Evolutionary conservation across 108 stramenopile genomes (phyloP), one percentile per base, ranked within the genome.

Genomic region (Skeletonema tropicum): DNA sequence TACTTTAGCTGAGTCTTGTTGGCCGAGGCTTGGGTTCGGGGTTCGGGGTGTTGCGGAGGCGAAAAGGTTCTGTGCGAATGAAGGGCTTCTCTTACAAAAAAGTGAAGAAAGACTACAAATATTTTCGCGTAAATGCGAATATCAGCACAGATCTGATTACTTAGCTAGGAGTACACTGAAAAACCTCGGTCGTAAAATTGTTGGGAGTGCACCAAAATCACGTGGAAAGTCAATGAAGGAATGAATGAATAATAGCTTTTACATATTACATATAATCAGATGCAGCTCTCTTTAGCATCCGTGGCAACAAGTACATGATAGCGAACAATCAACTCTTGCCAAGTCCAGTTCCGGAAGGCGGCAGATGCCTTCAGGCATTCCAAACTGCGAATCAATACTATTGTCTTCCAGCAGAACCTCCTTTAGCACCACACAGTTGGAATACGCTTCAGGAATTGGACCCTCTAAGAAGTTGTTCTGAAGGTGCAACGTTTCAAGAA

Each of bases 341-440:
- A 78, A 26, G 13, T 71, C 70, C 26, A 78, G 52, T n/a, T 67
- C 70, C 10, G 77, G 77, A 29, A 78, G 70, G 29, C 45, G 52
- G 42, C 77, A 78, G 49, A 78, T 78, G 33, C 48, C 65, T 9
- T 71, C 77, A 8, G 77, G 77, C 64, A 78, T 71, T 21, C 59
- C 38, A 66, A 58, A 65, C 39, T 49, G 31, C 6, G 59, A 31
- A 60, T 78, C 70, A 66, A 78, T 60, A 46, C 41, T 71, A 35
- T 78, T 78, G 25, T 71, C 77, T 52, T 78, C 45, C n/a, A 78
- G 41, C 8, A 78, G 29, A 45, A 78, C 59, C 70, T 78, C 77
- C 52, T 71, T 49, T 60, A 78, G 13, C 23, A 48, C 3, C 31
- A 70, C 70, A 36, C 77, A 78, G 38, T 71, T 66, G 5, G 77